A percentile compares a stretch with the other conserved stretches of the same genome.
Evolutionary conservation across 1,284 basidiomycete species (phyloP).

Genomic region (Ganoderma meredithae): DNA sequence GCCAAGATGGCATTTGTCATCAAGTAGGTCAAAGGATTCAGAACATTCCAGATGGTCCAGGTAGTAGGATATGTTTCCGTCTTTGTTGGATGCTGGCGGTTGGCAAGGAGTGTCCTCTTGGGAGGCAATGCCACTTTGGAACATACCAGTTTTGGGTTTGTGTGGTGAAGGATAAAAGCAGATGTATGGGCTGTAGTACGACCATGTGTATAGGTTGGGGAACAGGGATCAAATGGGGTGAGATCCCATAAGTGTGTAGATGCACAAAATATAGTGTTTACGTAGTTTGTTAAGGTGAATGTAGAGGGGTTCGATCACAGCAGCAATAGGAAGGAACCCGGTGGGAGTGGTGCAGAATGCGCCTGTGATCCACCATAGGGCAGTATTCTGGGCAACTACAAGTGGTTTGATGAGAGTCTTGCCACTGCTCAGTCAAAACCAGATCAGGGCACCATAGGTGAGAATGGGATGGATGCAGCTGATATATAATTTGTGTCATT

Average conservation of each 20-base stretch:
- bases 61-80: too few relatives aligned
- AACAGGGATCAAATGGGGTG: background rate
- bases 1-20: too few relatives aligned
- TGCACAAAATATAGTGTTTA: background rate
- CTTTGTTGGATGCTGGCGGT: too few relatives aligned
- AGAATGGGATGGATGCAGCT: too few relatives aligned
- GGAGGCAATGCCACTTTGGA: background rate
- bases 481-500: too few relatives aligned
- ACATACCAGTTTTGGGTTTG: too few relatives aligned
- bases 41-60: too few relatives aligned
- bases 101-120: background rate
- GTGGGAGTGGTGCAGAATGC: conserved; percentile 29
- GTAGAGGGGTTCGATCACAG: background rate
- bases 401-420: conserved; percentile 11
- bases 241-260: background rate
- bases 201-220: background rate
- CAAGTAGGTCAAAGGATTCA: too few relatives aligned
- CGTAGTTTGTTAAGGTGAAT: background rate
- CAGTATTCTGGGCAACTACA: conserved; percentile 20
- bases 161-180: background rate
- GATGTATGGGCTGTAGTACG: background rate
- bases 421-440: conserved; percentile 20
- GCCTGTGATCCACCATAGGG: conserved; percentile 30
- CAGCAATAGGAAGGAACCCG: too few relatives aligned
- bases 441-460: conserved; percentile 3